A percentile compares a stretch with the other conserved stretches of the same genome.
These are phyloP conservation scores for Aspergillus sp. DNA, from an alignment of 2,329 filamentous ascomycete species.

Conservation along the genomic window DNA sequence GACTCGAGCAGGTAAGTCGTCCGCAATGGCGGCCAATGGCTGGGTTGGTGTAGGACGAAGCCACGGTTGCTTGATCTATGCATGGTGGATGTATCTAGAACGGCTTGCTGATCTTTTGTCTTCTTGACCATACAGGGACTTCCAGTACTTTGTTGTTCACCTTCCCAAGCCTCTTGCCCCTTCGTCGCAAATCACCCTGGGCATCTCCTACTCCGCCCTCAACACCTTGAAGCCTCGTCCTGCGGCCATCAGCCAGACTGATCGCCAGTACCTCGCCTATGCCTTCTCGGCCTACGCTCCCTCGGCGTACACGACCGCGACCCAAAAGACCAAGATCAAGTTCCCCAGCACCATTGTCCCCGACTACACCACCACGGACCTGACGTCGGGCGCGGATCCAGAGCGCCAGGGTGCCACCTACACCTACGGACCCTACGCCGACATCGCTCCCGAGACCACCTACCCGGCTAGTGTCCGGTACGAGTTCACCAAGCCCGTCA, in stretches of 20 bases:
- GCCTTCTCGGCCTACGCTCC: slow-evolving; percentile 81
- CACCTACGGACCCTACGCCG: slow-evolving; percentile 80
- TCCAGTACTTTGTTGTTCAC: slow-evolving; percentile 81
- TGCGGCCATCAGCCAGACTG: slow-evolving; percentile 76
- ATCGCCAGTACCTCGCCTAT: slow-evolving; percentile 83
- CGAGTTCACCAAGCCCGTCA: slow-evolving; percentile 91
- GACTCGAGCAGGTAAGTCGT: slow-evolving; percentile 53
- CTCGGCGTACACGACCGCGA: slow-evolving; percentile 80
- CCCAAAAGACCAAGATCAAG: slow-evolving; percentile 98
- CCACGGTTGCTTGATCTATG: slow-evolving; percentile 17
- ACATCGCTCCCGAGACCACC: slow-evolving; percentile 74
- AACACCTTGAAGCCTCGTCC: slow-evolving; percentile 80
- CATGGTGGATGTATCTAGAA: neutral
- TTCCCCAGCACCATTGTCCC: slow-evolving; percentile 75
- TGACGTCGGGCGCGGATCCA: slow-evolving; percentile 67
- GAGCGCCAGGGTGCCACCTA: slow-evolving; percentile 82
- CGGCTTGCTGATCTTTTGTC: neutral
- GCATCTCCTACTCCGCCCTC: slow-evolving; percentile 81
- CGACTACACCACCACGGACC: slow-evolving; percentile 72
- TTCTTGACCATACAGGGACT: slow-evolving; percentile 53
- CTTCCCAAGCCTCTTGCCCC: slow-evolving; percentile 75
- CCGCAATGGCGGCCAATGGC: slow-evolving; percentile 55
- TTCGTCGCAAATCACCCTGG: slow-evolving; percentile 78
- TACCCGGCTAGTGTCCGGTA: slow-evolving; percentile 80
- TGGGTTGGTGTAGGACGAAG: slow-evolving; percentile 15